Evolutionary conservation across 129 eudicot genomes (phyloP).

Genomic region (Flaveria sonorensis): DNA sequence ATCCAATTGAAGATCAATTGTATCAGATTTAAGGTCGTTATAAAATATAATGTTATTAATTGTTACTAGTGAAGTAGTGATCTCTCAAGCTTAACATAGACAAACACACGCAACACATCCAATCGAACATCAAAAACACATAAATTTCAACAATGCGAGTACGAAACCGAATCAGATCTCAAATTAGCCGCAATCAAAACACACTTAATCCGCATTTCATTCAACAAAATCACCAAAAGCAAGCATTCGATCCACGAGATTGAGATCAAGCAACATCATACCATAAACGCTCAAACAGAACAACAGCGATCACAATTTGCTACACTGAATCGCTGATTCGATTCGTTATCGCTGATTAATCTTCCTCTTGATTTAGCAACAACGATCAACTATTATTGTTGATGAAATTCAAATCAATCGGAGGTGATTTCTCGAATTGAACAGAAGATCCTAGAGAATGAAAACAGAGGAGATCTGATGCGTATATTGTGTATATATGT

Average conservation of each 20-base stretch:
- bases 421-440: conserved; percentile 7
- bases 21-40: too few relatives aligned
- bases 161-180: conserved; percentile 54
- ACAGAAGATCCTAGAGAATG: conserved; percentile 26
- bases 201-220: not conserved
- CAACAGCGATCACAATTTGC: conserved; percentile 39
- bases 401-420: conserved; percentile 1
- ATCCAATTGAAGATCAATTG: conserved; percentile 4
- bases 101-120: not conserved
- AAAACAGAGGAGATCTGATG: conserved; percentile 13
- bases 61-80: not conserved
- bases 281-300: conserved; percentile 24
- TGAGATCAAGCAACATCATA: conserved; percentile 20
- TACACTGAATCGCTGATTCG: not conserved
- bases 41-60: too few relatives aligned
- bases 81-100: not conserved
- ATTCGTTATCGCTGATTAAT: conserved; percentile 23
- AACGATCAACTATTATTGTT: not conserved
- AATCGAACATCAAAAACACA: conserved; percentile 4
- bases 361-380: not conserved
- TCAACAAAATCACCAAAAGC: not conserved
- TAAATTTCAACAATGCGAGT: conserved; percentile 52
- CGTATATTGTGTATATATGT: conserved; percentile 14
- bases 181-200: conserved; percentile 22
- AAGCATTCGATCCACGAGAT: conserved; percentile 7